Base-by-base conservation (phyloP, 352 stramenopile genomes). In the Phytophthora kernoviae region DNA sequence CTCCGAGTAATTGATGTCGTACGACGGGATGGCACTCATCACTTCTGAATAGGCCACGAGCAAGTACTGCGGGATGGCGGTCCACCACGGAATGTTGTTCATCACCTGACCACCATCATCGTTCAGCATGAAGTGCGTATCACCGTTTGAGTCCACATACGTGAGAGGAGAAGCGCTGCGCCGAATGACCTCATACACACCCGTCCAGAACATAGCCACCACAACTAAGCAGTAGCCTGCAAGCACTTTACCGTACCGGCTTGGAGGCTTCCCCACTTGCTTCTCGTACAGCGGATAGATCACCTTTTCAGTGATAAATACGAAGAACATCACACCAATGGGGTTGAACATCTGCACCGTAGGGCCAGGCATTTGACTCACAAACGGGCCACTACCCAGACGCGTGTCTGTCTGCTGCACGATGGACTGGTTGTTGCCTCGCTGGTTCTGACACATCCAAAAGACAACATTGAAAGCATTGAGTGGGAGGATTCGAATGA, bases 401-500 rank as follows among this genome's bases (percentile, higher is more conserved):
- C 75, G 77, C 33, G 81, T 54, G 43, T 87, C 77, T 6, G 64
- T 79, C 58, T 85, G 77, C 59, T 87, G 77, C 5, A 76, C 75
- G 61, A 88, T 88, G 11, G 69, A 59, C 54, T 88, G 78, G 62
- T 82, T 82, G 61, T 88, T 88, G 54, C 64, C 75, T 7, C 65
- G 70, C 62, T 86, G 78, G 63, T 85, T 77, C 47, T 88, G 78
- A 22, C 67, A 73, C 22, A 71, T 66, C 36, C 79, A 63, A 67
- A 71, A 88, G 30, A 85, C 69, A 37, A 84, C 70, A 14, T 67
- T 84, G 62, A 79, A 86, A 2, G 75, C 67, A 21, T 71, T 57
- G 34, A 46, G 44, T n/a, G 9, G 48, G 48, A 55, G 37, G 22
- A 55, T 55, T 15, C 21, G 22, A 33, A 88, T 58, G 11, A 88